phyloP scores from a whole-genome alignment of 345 rosid species.

The Erysimum cheiranthoides region DNA sequence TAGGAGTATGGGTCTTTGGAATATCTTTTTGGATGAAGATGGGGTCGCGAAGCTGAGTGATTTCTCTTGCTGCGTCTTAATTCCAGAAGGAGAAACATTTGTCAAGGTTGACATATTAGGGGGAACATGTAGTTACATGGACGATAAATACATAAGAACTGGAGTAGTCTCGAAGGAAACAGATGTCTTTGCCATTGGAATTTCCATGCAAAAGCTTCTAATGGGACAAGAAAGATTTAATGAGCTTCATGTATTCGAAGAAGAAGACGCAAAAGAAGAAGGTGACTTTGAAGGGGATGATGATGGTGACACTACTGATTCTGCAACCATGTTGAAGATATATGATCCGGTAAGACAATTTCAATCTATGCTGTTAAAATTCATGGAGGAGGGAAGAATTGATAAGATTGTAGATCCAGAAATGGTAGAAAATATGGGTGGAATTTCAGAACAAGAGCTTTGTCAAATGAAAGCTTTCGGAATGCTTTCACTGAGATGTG shows the following conservation, averaged over 20 bases:
- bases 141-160: background rate
- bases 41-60: background rate
- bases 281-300: no score
- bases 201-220: conserved; percentile 17
- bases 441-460: background rate
- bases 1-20: no score
- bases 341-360: no score
- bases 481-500: background rate
- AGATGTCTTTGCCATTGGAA: background rate
- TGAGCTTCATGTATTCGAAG: background rate
- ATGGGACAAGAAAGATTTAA: conserved; percentile 17
- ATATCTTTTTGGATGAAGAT: background rate
- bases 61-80: background rate
- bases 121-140: background rate
- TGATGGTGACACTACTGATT: no score
- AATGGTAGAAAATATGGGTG: background rate
- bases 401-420: conserved; percentile 5
- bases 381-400: no score
- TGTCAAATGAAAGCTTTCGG: background rate
- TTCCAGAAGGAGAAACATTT: conserved; percentile 7
- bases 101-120: background rate
- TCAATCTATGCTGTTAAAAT: background rate
- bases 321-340: no score
- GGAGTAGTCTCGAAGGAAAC: background rate
- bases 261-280: no score